These are phyloP conservation scores for Tricholoma flavovirens DNA, from an alignment of 768 basidiomycete species.

Conservation along the genomic window DNA sequence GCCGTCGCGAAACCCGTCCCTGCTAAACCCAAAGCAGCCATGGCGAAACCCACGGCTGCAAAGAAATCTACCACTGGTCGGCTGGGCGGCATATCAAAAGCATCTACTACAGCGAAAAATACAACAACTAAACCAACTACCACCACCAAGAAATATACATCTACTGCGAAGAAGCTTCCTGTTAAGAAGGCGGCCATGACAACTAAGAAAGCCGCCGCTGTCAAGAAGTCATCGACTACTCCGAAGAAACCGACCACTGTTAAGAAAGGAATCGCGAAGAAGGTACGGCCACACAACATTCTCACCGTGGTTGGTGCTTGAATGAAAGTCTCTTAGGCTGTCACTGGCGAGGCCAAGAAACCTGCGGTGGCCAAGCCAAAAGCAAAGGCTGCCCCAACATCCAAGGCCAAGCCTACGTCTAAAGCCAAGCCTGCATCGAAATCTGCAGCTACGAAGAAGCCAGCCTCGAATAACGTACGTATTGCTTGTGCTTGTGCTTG, in stretches of 20 bases:
- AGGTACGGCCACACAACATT: constrained; percentile 32
- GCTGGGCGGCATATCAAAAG: not conserved
- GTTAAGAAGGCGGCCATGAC: constrained; percentile 16
- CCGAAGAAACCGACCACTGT: constrained; percentile 27
- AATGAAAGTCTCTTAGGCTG: constrained; percentile 20
- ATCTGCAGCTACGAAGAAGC: constrained; percentile 18
- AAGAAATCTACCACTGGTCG: constrained; percentile 11
- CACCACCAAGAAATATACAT: constrained; percentile 20
- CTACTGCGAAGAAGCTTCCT: constrained; percentile 17
- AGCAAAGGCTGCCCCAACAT: constrained; percentile 25
- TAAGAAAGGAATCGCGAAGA: constrained; percentile 52
- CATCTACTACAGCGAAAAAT: constrained; percentile 17
- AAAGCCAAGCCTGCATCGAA: constrained; percentile 19
- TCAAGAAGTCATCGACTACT: constrained; percentile 20
- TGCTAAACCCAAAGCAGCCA: constrained; percentile 25
- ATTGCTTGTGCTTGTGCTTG: not conserved
- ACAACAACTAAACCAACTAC: constrained; percentile 17
- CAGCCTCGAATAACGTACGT: constrained; percentile 16
- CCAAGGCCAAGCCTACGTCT: constrained; percentile 26
- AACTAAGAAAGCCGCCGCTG: constrained; percentile 19
- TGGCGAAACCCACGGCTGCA: constrained; percentile 16
- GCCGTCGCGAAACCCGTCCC: constrained; percentile 17
- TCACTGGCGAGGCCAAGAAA: constrained; percentile 36
- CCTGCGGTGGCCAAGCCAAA: constrained; percentile 17
- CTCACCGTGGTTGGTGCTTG: not conserved